Evolutionary conservation across 805 yeast species (phyloP).

Genomic region (Lachancea fermentati): DNA sequence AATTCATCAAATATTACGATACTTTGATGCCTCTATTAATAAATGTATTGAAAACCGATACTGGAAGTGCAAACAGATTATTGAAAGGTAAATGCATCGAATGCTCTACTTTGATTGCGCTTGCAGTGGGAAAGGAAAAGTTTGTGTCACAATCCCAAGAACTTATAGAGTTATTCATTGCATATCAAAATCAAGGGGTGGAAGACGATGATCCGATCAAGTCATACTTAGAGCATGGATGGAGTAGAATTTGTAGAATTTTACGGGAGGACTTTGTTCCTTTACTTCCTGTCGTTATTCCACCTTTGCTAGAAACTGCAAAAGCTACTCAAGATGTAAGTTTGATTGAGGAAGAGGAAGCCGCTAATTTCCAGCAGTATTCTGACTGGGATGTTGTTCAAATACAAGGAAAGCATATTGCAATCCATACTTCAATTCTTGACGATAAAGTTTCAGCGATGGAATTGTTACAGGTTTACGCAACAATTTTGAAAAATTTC

Average conservation of each 20-base stretch:
- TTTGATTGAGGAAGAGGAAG: conserved; percentile 81
- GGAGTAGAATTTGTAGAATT: conserved; percentile 90
- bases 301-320: conserved; percentile 82
- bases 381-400: conserved; percentile 96
- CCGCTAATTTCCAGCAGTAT: conserved; percentile 73
- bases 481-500: conserved; percentile 72
- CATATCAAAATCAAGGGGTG: conserved; percentile 55
- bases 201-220: conserved; percentile 82
- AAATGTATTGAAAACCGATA: conserved; percentile 70
- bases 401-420: conserved; percentile 85
- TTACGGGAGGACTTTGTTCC: conserved; percentile 84
- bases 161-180: conserved; percentile 63
- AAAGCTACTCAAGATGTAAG: conserved; percentile 86
- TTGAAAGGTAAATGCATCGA: conserved; percentile 92
- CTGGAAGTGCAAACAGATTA: conserved; percentile 70
- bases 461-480: conserved; percentile 79
- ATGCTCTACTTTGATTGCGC: conserved; percentile 89
- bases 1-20: conserved; percentile 87
- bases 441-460: conserved; percentile 93
- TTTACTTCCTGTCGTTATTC: conserved; percentile 75
- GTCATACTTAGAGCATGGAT: conserved; percentile 84
- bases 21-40: conserved; percentile 86
- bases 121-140: conserved; percentile 91
- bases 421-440: conserved; percentile 88
- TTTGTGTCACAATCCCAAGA: conserved; percentile 71